A percentile compares a stretch with the other conserved stretches of the same genome.
These are phyloP conservation scores for Hypomontagnella monticulosa DNA, from an alignment of 495 filamentous ascomycete genomes.

Conservation along the genomic window DNA sequence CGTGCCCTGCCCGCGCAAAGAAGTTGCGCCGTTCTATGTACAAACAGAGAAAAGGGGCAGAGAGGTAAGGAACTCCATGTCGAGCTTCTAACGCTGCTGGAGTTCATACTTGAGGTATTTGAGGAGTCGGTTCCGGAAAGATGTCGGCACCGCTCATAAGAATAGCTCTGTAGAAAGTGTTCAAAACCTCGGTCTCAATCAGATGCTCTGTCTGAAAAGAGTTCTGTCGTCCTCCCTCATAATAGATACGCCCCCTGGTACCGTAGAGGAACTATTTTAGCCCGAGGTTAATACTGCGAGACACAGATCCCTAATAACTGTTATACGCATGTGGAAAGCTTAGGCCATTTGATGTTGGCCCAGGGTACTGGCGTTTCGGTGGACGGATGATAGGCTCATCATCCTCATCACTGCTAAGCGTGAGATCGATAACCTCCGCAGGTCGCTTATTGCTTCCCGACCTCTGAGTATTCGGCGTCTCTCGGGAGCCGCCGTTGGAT, in stretches of 20 bases:
- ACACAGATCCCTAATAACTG: conserved; percentile 14
- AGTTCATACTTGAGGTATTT: conserved; percentile 1
- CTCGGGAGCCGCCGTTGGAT: conserved; percentile 40
- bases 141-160: neutral
- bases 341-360: conserved; percentile 10
- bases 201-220: conserved; percentile 1
- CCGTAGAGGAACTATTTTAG: neutral
- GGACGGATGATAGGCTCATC: conserved; percentile 67
- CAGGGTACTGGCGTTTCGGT: conserved; percentile 62
- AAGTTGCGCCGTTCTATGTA: conserved; percentile 28
- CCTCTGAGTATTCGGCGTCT: conserved; percentile 52
- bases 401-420: conserved; percentile 77
- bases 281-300: neutral
- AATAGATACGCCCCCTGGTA: neutral
- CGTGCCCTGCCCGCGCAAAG: conserved; percentile 7
- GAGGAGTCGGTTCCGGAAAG: neutral
- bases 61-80: neutral
- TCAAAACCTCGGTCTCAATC: neutral
- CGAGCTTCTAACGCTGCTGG: neutral
- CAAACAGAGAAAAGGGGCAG: conserved; percentile 8
- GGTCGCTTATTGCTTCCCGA: conserved; percentile 68
- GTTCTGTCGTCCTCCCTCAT: neutral
- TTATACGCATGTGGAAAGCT: conserved; percentile 5
- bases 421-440: conserved; percentile 80
- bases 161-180: neutral